Percentiles rank a stretch among this genome's conserved stretches.
These are phyloP conservation scores for Epichloe glyceriae DNA, from an alignment of 2,329 filamentous ascomycete species.

Conservation along the genomic window DNA sequence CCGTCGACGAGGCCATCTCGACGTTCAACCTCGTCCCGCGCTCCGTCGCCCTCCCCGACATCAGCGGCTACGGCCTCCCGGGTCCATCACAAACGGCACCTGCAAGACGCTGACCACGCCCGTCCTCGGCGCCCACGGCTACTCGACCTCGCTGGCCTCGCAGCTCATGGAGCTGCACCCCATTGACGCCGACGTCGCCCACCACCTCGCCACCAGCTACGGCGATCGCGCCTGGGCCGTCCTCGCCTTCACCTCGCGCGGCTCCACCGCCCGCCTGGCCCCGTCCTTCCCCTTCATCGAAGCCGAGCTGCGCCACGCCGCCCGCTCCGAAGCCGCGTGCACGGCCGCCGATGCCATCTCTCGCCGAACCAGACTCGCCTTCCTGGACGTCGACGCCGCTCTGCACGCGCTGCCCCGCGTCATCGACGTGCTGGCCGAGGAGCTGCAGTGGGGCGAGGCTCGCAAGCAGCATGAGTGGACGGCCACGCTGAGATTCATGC, in stretches of 20 bases:
- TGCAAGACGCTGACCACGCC: constrained; percentile 66
- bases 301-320: constrained; percentile 59
- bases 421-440: constrained; percentile 60
- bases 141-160: constrained; percentile 20
- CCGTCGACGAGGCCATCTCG: constrained; percentile 64
- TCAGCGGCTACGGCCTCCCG: constrained; percentile 47
- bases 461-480: constrained; percentile 44
- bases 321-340: constrained; percentile 60
- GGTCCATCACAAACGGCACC: constrained; percentile 45
- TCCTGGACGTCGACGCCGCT: constrained; percentile 60
- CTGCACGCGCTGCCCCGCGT: constrained; percentile 55
- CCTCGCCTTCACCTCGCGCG: constrained; percentile 25
- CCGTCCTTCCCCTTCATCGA: constrained; percentile 59
- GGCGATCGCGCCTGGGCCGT: constrained; percentile 57
- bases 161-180: constrained; percentile 25
- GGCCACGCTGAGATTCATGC: constrained; percentile 35
- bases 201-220: constrained; percentile 28
- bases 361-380: constrained; percentile 59
- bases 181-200: constrained; percentile 27
- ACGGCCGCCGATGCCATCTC: constrained; percentile 60
- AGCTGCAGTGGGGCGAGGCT: constrained; percentile 49
- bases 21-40: constrained; percentile 47
- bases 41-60: constrained; percentile 42
- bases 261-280: constrained; percentile 44
- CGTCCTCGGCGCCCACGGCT: constrained; percentile 68